Base-by-base conservation (phyloP, 805 yeast species). In the Wickerhamomyces strasburgensis region DNA sequence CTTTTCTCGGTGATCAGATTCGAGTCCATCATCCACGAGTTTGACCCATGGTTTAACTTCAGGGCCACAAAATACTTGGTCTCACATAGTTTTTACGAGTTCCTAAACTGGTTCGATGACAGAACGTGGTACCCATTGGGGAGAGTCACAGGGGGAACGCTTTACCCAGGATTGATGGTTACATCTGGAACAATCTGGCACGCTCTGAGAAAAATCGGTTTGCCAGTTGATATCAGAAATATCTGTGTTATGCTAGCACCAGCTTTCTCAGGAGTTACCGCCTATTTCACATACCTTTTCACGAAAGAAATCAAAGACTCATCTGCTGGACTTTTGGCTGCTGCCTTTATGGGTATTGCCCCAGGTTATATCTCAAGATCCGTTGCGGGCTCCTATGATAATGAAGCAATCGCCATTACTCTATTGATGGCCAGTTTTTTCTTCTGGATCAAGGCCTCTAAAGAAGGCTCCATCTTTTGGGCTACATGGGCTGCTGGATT, bases 111-210 rank as follows among this genome's bases (percentile, higher is more conserved):
- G 98, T 93, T 93, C 55, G 98, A 93, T 60, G 97, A 90, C 60
- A 78, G 96, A 58, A 90, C 98, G 14, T 93, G 99, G 99, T 93
- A 93, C 61, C 99, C 99, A 14, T 71, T 93, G 49, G 99, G 99
- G 15, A 77, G 99, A 66, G 98, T 93, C 56, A 93, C 98, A 10
- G 99, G 99, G 51, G 98, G 99, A 40, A 94, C 98, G 2, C 64
- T 93, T 44, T 93, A 94, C 57, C 99, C 99, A 4, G 99, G 99
- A 6, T 68, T 94, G 48, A 93, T 93, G 99, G 96, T 94, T 18
- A 87, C 98, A 4, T 80, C 94, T n/a, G 94, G 95, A 16, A 72
- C 85, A 16, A 80, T 94, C 40, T 89, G 90, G 81, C 84, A 79
- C 51, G 52, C 77, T 5, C 68, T 93, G 44, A 68, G 72, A 39